Evolutionary conservation across 2,329 filamentous ascomycete genomes (phyloP).

Genomic region (Fusarium concolor): DNA sequence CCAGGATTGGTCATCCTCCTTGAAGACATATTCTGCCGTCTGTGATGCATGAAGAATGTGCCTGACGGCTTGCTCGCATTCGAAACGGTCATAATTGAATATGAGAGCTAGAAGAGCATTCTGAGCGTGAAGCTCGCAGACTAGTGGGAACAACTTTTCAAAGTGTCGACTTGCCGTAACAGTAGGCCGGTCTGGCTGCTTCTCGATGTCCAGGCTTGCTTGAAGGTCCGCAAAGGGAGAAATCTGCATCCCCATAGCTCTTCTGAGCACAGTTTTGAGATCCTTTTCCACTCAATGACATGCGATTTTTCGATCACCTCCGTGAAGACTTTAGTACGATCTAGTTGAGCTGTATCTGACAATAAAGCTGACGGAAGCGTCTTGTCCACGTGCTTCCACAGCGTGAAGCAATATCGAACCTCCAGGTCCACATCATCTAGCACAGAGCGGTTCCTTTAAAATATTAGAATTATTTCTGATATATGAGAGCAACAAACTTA

Average conservation of each 20-base stretch:
- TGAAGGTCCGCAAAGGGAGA: conserved; percentile 55
- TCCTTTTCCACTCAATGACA: conserved; percentile 72
- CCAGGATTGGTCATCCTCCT: conserved; percentile 69
- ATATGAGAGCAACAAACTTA: conserved; percentile 33
- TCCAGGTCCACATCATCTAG: conserved; percentile 77
- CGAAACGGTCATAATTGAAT: conserved; percentile 78
- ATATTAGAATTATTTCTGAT: conserved; percentile 8
- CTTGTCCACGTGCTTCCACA: conserved; percentile 74
- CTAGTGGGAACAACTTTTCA: conserved; percentile 59
- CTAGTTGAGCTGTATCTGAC: conserved; percentile 52
- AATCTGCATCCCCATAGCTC: conserved; percentile 68
- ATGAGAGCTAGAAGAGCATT: conserved; percentile 78
- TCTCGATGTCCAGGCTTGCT: not conserved
- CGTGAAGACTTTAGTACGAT: conserved; percentile 62
- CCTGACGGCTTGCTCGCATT: conserved; percentile 70
- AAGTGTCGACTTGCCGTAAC: not conserved
- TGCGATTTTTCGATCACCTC: conserved; percentile 71
- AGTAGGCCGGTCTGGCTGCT: not conserved
- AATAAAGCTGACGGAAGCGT: conserved; percentile 7
- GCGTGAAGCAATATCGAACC: conserved; percentile 73
- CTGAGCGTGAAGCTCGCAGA: conserved; percentile 69
- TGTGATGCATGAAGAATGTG: conserved; percentile 64
- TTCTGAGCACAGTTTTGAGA: conserved; percentile 68
- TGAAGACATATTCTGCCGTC: conserved; percentile 57
- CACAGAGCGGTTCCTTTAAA: conserved; percentile 63